phyloP scores from a whole-genome alignment of 805 yeast species.

The Suhomyces kilbournensis region DNA sequence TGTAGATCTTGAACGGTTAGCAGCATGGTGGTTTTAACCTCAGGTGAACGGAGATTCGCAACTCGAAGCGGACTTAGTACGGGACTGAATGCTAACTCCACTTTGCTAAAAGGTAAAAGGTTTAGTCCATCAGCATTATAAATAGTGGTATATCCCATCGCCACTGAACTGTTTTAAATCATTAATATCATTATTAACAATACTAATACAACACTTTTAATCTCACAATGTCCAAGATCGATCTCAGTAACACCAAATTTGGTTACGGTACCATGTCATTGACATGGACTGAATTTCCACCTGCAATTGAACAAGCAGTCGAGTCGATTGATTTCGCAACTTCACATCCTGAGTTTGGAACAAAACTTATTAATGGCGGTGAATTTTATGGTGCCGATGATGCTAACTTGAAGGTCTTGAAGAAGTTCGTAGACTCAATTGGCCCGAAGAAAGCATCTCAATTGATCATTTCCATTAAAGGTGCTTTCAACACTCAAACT shows the following conservation, averaged over 20 bases:
- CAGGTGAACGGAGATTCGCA: background rate
- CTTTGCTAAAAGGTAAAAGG: too few species aligned
- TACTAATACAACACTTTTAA: background rate
- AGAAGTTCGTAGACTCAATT: constrained; percentile 52
- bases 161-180: background rate
- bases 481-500: constrained; percentile 44
- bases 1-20: too few species aligned
- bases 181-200: background rate
- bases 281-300: constrained; percentile 64
- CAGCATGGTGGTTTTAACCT: too few species aligned
- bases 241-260: constrained; percentile 20
- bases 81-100: too few species aligned
- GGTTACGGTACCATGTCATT: constrained; percentile 85
- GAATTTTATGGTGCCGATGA: constrained; percentile 66
- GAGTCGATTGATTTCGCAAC: constrained; percentile 44
- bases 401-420: constrained; percentile 54
- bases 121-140: too few species aligned
- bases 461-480: constrained; percentile 66
- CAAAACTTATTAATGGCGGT: constrained; percentile 65
- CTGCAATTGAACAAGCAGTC: constrained; percentile 52
- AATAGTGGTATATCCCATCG: background rate
- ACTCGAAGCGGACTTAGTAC: too few species aligned
- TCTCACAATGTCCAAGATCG: constrained; percentile 3
- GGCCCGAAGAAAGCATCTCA: constrained; percentile 53
- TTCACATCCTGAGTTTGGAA: constrained; percentile 46